Evolutionary conservation across 257 asterid genomes (phyloP).

Genomic region (Petrea volubilis): DNA sequence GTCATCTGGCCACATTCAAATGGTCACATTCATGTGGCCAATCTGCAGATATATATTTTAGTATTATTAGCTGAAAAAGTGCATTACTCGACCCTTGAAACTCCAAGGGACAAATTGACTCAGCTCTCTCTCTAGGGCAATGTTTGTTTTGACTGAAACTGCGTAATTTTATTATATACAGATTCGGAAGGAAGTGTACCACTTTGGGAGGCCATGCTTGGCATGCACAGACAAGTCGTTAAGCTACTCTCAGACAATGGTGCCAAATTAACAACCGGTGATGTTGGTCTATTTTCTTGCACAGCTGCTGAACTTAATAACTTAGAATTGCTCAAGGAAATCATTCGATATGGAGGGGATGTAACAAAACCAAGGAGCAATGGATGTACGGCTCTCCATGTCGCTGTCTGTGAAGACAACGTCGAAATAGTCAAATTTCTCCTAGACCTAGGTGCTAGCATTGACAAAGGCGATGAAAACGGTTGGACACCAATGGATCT

Average conservation of each 20-base stretch:
- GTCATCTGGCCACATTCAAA: slow-evolving; percentile 22
- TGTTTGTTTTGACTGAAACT: slow-evolving; percentile 1
- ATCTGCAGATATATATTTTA: slow-evolving; percentile 8
- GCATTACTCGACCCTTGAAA: slow-evolving; percentile 20
- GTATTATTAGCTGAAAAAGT: not conserved
- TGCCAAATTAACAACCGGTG: slow-evolving; percentile 41
- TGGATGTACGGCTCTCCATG: slow-evolving; percentile 48
- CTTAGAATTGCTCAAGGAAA: slow-evolving; percentile 47
- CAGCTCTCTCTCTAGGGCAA: not conserved
- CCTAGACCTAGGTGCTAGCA: slow-evolving; percentile 40
- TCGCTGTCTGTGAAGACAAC: slow-evolving; percentile 54
- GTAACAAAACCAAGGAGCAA: slow-evolving; percentile 35
- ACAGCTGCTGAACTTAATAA: slow-evolving; percentile 48
- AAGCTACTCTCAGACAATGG: slow-evolving; percentile 44
- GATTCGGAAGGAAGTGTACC: slow-evolving; percentile 62
- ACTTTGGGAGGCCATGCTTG: slow-evolving; percentile 64
- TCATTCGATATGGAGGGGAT: slow-evolving; percentile 39
- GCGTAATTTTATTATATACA: slow-evolving; percentile 19
- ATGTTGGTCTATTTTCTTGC: slow-evolving; percentile 42
- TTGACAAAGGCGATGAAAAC: slow-evolving; percentile 31
- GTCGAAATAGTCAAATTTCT: slow-evolving; percentile 47
- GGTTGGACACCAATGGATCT: slow-evolving; percentile 53
- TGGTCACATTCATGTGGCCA: slow-evolving; percentile 18
- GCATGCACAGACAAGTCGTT: slow-evolving; percentile 36
- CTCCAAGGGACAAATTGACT: slow-evolving; percentile 22